Conservation (phyloP, 2,329 filamentous ascomycete genomes). For the Alternaria sp. region DNA sequence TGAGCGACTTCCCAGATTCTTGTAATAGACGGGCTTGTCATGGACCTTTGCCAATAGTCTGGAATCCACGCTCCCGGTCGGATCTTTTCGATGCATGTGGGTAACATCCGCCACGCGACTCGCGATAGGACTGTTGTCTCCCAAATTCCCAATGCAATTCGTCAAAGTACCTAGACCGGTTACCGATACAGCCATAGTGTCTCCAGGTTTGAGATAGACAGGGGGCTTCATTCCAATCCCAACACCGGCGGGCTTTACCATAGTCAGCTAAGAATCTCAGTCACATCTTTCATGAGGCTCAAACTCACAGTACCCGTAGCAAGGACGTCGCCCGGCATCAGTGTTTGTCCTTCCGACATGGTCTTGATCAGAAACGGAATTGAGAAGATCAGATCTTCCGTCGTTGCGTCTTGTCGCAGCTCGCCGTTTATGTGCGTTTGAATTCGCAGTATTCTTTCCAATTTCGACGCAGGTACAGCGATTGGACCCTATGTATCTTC, state of each 20-base stretch:
- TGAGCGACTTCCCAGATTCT: neutral
- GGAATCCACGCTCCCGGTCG: neutral
- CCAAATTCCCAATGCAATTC: neutral
- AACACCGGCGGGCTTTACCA: slow-evolving; percentile 46
- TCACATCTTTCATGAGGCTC: neutral
- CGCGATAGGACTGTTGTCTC: neutral
- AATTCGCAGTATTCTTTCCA: slow-evolving; percentile 50
- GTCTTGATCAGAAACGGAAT: slow-evolving; percentile 57
- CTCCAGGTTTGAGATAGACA: slow-evolving; percentile 38
- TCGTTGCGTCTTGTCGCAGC: slow-evolving; percentile 58
- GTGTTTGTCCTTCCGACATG: slow-evolving; percentile 55
- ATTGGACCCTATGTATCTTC: neutral
- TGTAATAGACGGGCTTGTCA: neutral
- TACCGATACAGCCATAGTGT: slow-evolving; percentile 34
- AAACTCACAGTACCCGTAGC: slow-evolving; percentile 61
- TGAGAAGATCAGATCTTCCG: slow-evolving; percentile 57
- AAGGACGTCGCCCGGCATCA: slow-evolving; percentile 57
- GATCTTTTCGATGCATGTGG: neutral
- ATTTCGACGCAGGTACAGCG: neutral
- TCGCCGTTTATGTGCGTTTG: slow-evolving; percentile 58
- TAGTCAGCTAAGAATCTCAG: neutral
- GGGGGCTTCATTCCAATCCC: slow-evolving; percentile 53
- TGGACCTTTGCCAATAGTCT: neutral
- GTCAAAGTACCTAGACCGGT: slow-evolving; percentile 16
- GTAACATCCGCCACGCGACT: neutral